A percentile compares a stretch with the other conserved stretches of the same genome.
phyloP scores from a whole-genome alignment of 371 early-diverging fungal species.

The Haplosporangium sp. region DNA sequence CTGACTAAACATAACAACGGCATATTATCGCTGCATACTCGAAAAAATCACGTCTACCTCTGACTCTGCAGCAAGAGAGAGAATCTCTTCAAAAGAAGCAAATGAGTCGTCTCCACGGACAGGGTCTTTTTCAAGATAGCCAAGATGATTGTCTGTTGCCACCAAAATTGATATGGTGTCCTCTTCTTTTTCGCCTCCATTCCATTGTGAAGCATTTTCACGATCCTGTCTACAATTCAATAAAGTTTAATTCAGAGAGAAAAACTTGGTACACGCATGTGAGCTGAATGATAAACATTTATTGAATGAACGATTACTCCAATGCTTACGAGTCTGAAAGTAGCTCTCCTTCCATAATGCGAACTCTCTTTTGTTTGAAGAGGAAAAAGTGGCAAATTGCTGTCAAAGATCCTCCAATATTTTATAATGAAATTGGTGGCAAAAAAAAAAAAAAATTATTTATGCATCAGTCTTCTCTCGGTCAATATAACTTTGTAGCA shows the following conservation, averaged over 20 bases:
- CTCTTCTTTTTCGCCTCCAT: conserved; percentile 23
- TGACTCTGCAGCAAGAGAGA: conserved; percentile 78
- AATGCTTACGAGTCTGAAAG: background rate
- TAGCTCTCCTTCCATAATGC: background rate
- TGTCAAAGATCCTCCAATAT: background rate
- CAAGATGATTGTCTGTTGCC: conserved; percentile 98
- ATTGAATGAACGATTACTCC: background rate
- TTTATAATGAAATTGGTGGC: conserved; percentile 16
- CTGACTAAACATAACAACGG: too few relatives aligned
- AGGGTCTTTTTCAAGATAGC: conserved; percentile 96
- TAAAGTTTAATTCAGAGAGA: background rate
- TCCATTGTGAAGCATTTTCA: conserved; percentile 15
- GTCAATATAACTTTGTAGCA: conserved; percentile 23
- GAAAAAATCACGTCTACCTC: conserved; percentile 54
- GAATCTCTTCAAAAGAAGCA: conserved; percentile 94
- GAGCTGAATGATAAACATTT: background rate
- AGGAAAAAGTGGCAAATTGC: background rate
- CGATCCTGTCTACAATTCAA: conserved; percentile 13
- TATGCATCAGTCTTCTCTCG: conserved; percentile 10
- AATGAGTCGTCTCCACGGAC: conserved; percentile 95
- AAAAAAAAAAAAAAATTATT: conserved; percentile 4
- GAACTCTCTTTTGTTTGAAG: background rate
- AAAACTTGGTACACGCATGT: background rate
- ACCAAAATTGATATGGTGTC: conserved; percentile 76
- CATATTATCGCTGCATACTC: background rate